Conservation (phyloP, 2,329 filamentous ascomycete species). For the Cladosporium sp. region DNA sequence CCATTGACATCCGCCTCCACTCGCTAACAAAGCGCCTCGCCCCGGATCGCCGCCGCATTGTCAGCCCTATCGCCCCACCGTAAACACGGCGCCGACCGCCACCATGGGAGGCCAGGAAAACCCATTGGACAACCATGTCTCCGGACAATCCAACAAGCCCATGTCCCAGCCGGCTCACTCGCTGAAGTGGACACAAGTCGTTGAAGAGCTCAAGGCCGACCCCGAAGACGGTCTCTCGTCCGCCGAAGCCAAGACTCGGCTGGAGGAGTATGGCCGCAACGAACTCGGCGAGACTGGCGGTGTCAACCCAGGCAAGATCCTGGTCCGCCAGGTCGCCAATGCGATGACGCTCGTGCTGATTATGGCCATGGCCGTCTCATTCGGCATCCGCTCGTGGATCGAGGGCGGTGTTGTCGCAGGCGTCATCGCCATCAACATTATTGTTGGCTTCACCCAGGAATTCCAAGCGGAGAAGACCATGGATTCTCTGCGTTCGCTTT, state of each 20-base stretch:
- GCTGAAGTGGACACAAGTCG: slow-evolving; percentile 47
- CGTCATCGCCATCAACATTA: slow-evolving; percentile 41
- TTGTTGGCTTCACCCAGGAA: slow-evolving; percentile 42
- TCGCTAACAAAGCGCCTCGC: not conserved
- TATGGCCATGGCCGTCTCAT: slow-evolving; percentile 43
- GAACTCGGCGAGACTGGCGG: slow-evolving; percentile 63
- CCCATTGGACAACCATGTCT: slow-evolving; percentile 20
- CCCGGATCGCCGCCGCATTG: slow-evolving; percentile 7
- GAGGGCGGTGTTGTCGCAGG: slow-evolving; percentile 43
- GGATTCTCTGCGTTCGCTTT: slow-evolving; percentile 42
- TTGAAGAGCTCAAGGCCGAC: slow-evolving; percentile 55
- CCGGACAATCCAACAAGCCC: slow-evolving; percentile 43
- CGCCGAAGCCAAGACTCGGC: slow-evolving; percentile 52
- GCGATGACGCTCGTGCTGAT: slow-evolving; percentile 65
- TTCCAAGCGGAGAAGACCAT: slow-evolving; percentile 45
- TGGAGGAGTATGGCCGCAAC: slow-evolving; percentile 58
- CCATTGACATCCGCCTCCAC: slow-evolving; percentile 1
- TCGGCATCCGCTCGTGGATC: slow-evolving; percentile 42
- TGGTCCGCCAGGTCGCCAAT: slow-evolving; percentile 67
- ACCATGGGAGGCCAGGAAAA: slow-evolving; percentile 3
- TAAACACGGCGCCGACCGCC: slow-evolving; percentile 7
- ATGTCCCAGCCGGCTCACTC: slow-evolving; percentile 59
- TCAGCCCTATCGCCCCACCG: not conserved
- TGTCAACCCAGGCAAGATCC: slow-evolving; percentile 64
- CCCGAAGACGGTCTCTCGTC: slow-evolving; percentile 61